phyloP scores from a whole-genome alignment of 2,329 filamentous ascomycete genomes.

The Fusarium liriodendri region DNA sequence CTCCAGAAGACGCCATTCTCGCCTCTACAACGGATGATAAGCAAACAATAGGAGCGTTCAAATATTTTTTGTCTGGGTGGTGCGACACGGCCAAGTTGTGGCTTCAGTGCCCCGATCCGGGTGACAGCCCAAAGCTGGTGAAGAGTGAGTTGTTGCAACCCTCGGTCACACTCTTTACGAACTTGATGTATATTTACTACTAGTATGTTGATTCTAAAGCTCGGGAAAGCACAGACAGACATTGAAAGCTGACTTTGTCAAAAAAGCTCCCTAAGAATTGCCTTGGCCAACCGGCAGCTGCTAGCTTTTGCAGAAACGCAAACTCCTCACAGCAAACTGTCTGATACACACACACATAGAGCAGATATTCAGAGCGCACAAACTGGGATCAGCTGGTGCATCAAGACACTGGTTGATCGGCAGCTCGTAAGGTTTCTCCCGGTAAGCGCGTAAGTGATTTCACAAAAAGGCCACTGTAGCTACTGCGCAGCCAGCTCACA shows the following conservation, averaged over 20 bases:
- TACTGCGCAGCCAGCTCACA: neutral
- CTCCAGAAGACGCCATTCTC: neutral
- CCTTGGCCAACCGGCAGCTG: neutral
- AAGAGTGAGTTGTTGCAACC: neutral
- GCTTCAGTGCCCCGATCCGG: neutral
- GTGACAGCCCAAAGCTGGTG: neutral
- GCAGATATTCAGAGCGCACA: constrained; percentile 12
- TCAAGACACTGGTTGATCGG: neutral
- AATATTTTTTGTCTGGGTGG: neutral
- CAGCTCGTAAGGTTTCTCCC: constrained; percentile 17
- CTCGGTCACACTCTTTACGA: constrained; percentile 10
- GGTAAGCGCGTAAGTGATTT: constrained; percentile 36
- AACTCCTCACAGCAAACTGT: neutral
- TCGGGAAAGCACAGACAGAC: neutral
- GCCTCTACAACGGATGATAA: neutral
- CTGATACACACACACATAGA: neutral
- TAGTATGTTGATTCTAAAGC: neutral
- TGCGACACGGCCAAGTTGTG: neutral
- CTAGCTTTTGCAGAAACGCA: neutral
- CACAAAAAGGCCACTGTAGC: neutral
- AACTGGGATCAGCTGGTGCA: constrained; percentile 16
- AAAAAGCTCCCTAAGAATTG: constrained; percentile 16
- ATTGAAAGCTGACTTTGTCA: neutral
- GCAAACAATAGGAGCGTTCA: neutral
- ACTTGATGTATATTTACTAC: constrained; percentile 32